phyloP scores from a whole-genome alignment of 2,329 filamentous ascomycete genomes.

The Delphinella strobiligena region DNA sequence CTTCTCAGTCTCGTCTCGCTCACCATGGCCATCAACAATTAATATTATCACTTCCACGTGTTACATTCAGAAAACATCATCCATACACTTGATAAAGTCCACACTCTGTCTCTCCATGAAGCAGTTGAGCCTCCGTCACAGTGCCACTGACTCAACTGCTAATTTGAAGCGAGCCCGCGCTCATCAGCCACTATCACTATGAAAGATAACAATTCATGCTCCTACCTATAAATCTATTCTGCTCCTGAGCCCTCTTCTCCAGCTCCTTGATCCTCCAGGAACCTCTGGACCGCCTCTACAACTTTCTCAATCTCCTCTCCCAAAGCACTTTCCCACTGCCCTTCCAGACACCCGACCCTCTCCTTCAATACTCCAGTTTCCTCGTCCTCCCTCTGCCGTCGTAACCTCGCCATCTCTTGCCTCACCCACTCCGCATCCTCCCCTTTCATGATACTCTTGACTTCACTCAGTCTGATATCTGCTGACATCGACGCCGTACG shows the following conservation, averaged over 20 bases:
- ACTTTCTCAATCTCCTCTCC: conserved; percentile 62
- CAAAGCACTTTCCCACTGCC: conserved; percentile 81
- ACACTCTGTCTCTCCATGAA: too few species aligned
- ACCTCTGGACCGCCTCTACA: conserved; percentile 61
- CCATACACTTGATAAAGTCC: too few species aligned
- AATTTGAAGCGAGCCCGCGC: too few species aligned
- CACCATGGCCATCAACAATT: too few species aligned
- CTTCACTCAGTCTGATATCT: conserved; percentile 54
- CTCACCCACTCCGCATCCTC: conserved; percentile 28
- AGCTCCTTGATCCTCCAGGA: conserved; percentile 65
- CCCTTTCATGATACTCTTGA: conserved; percentile 39
- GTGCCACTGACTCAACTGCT: too few species aligned
- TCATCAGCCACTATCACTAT: too few species aligned
- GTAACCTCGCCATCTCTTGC: conserved; percentile 43
- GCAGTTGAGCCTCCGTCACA: too few species aligned
- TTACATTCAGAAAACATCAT: too few species aligned
- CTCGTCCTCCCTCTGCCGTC: conserved; percentile 52
- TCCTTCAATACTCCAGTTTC: conserved; percentile 85
- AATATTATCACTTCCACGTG: too few species aligned
- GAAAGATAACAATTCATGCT: too few species aligned
- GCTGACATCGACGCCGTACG: conserved; percentile 65
- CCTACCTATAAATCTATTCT: too few species aligned
- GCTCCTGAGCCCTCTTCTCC: conserved; percentile 85
- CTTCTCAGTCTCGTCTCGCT: too few species aligned
- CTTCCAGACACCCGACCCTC: conserved; percentile 80